Evolutionary conservation across 225 moss, liverwort and hornwort species (phyloP), one percentile per base, ranked within the genome.

Genomic region (Anthoceros angustus): DNA sequence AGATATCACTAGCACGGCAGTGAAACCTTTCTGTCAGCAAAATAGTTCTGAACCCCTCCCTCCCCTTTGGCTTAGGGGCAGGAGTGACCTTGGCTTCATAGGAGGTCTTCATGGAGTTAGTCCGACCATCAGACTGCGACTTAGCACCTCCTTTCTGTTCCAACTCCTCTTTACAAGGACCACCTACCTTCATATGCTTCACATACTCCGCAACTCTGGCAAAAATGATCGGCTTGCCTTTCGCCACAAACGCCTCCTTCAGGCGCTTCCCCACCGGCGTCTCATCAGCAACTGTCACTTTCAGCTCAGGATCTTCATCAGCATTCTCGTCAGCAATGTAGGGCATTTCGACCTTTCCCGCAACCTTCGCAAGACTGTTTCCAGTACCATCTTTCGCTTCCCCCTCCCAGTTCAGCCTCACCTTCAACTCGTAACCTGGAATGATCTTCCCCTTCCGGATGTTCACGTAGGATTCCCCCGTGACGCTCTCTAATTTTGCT

Each of bases 401-500:
- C 66, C 98, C 98, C 32, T 63, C 64, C 98, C 98, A 98, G 42
- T 67, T 66, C 46, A 89, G 69, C 65, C 80, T 79, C 49, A 98
- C 77, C 49, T 81, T 86, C 63, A 98, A 72, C 76, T 98, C 98
- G 74, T 98, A 98, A 15, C 98, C 98, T 12, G 98, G 98, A 70
- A 98, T 98, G 40, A 98, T 89, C 77, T 98, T 98, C 39, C 98
- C 98, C 73, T 98, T 98, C 70, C 98, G 82, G 73, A 98, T 98
- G 66, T 98, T 98, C 39, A 98, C 82, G 71, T 98, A 98, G 0
- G 95, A 83, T 68, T 98, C 95, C n/a, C 95, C 95, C 9, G 85
- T 85, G 20, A 98, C 74, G 62, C 85, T 87, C 75, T 92, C 95
- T n/a, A 98, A 68, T 32, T 72, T 74, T 49, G 86, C 84, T 9